phyloP scores from a whole-genome alignment of 73 alveolate genomes.

The Paramecium bursaria region DNA sequence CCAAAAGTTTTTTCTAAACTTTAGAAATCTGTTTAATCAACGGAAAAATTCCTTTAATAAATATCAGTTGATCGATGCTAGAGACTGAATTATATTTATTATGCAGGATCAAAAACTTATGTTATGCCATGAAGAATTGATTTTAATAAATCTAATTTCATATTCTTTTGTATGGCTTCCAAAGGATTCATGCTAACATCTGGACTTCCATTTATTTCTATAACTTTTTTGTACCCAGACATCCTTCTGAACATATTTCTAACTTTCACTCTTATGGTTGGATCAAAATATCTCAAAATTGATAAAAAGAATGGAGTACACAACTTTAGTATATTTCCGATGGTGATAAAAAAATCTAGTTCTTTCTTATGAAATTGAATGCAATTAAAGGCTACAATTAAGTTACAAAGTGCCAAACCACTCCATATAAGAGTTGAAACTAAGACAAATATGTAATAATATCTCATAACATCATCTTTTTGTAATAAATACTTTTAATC shows the following conservation, averaged over 20 bases:
- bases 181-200: background rate
- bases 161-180: constrained; percentile 2
- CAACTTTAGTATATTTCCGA: constrained; percentile 56
- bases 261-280: constrained; percentile 59
- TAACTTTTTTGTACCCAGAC: background rate
- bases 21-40: too few relatives aligned
- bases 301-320: constrained; percentile 67
- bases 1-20: too few relatives aligned
- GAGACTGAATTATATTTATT: too few relatives aligned
- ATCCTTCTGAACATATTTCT: background rate
- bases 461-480: constrained; percentile 51
- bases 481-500: constrained; percentile 33
- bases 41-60: too few relatives aligned
- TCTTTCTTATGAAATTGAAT: constrained; percentile 43
- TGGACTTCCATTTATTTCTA: too few relatives aligned
- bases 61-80: too few relatives aligned
- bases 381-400: constrained; percentile 58
- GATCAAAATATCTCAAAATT: constrained; percentile 62
- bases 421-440: constrained; percentile 63
- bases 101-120: too few relatives aligned
- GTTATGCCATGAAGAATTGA: background rate
- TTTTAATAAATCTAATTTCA: constrained; percentile 31
- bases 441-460: constrained; percentile 38
- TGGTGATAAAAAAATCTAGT: constrained; percentile 40
- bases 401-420: constrained; percentile 29